Base-by-base conservation (phyloP, 257 asterid genomes). In the Scutellaria barbata region DNA sequence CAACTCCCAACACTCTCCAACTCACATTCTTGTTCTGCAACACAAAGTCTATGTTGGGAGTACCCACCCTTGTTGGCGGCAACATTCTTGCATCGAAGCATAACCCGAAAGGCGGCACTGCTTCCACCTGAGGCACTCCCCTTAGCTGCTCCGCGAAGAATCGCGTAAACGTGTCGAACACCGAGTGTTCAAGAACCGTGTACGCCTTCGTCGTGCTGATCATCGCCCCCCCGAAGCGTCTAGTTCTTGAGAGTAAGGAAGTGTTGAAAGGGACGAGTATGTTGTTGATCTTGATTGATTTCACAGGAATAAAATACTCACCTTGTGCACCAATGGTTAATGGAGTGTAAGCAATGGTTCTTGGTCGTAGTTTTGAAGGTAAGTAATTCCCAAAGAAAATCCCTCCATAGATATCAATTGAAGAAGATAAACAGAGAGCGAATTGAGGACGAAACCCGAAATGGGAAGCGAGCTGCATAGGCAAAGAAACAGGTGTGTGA, bases 191-290 rank as follows among this genome's bases (percentile, higher is more conserved):
- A 1, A 87, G 79, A 8, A 57, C 60, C 0, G 90, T 85, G 73
- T 83, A 83, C 37, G 89, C 84, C 5, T 13, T 22, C 33, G 77
- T 82, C 6, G 94, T 87, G 63, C 87, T 81, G 46, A 87, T 76
- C 74, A 74, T 55, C 8, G 89, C 70, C 25, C 82, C 79, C 7
- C 66, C 76, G 14, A 74, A 74, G 57, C 77, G 65, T 58, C 78
- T 72, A 11, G 66, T 72, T 67, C 43, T 80, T 6, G 90, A 72
- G 9, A 67, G 46, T 20, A 79, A 40, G 33, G 85, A 77, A 16
- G 72, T 40, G 70, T 78, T 83, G 55, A 76, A 78, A 3, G 70
- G 79, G 48, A 83, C 73, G 3, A 47, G 45, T 30, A 47, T 37
- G 9, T 68, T 63, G 63, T 78, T 85, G 48, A 87, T 75, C 30